These are phyloP conservation scores for Thraustotheca clavata DNA, from an alignment of 352 stramenopile species.

Conservation along the genomic window DNA sequence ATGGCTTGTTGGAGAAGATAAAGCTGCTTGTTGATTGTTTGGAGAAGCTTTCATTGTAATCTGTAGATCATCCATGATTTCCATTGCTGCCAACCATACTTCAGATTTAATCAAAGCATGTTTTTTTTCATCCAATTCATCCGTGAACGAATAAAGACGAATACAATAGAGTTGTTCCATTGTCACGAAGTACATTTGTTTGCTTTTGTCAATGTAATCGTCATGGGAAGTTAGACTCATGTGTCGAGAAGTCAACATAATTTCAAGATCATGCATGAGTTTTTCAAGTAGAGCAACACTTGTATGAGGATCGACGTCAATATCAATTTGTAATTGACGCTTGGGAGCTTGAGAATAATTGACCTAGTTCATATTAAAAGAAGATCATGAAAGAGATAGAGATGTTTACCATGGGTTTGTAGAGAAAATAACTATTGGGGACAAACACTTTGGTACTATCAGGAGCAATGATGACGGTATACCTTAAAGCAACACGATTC, in stretches of 20 bases:
- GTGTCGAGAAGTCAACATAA: slow-evolving; percentile 77
- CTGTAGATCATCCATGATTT: slow-evolving; percentile 80
- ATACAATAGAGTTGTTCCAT: slow-evolving; percentile 81
- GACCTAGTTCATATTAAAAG: slow-evolving; percentile 22
- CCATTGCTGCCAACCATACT: slow-evolving; percentile 81
- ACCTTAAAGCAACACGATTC: slow-evolving; percentile 72
- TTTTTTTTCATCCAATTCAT: slow-evolving; percentile 78
- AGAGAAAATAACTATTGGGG: slow-evolving; percentile 71
- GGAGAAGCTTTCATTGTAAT: slow-evolving; percentile 36
- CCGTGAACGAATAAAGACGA: slow-evolving; percentile 80
- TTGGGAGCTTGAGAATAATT: slow-evolving; percentile 83
- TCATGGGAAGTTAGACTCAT: slow-evolving; percentile 81
- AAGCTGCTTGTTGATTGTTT: no score
- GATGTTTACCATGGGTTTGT: slow-evolving; percentile 61
- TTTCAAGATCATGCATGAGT: slow-evolving; percentile 51
- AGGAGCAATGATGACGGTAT: slow-evolving; percentile 74
- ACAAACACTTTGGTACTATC: slow-evolving; percentile 76
- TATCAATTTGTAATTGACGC: slow-evolving; percentile 64
- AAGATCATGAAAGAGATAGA: background rate
- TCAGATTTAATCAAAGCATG: slow-evolving; percentile 85
- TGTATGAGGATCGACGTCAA: slow-evolving; percentile 40
- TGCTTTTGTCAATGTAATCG: slow-evolving; percentile 73
- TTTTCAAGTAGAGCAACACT: slow-evolving; percentile 42
- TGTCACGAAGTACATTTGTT: slow-evolving; percentile 76
- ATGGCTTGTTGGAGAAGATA: no score